Evolutionary conservation across 208 protist genomes (phyloP), one percentile per base, ranked within the genome.

Genomic region (Trypanosoma mega): DNA sequence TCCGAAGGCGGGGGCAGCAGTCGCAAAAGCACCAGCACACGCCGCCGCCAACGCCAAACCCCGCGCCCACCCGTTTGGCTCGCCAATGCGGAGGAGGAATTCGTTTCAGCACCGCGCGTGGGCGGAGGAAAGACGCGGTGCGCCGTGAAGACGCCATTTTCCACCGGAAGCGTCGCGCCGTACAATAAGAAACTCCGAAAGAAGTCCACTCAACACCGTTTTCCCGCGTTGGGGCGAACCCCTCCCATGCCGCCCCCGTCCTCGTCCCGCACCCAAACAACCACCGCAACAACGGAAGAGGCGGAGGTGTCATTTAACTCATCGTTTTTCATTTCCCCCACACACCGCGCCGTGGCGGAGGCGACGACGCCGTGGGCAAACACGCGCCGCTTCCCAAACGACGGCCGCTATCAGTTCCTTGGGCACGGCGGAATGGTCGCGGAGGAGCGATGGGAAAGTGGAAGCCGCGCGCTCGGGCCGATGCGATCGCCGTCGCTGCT

Each of bases 321-420:
- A 5, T 82, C 66, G 11, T 88, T 78, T 48, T 93, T 78, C 51
- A 93, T 93, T 55, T 93, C 86, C 0, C 78, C 80, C 9, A 83
- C 89, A 37, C 86, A 93, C 52, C 77, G 85, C 50, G 82, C 60
- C 0, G 86, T 93, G 1, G 85, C 85, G 21, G 68, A 87, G 47
- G 65, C 62, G 47, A 72, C 78, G 33, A 63, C 75, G 21, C 58
- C 72, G 18, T 87, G 76, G 74, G 31, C 43, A n/a, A n/a, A n/a
- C n/a, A n/a, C 26, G 24, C 31, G 12, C 18, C 23, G 7, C 55
- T 0, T 12, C 55, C 24, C 9, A 5, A n/a, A 5, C 16, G 9
- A 56, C 46, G 16, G 9, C 9, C 21, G 18, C 61, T 78, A 71
- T 56, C 54, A 72, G 23, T 91, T 87, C 29, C 69, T 91, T 51